phyloP scores from a whole-genome alignment of 2,329 filamentous ascomycete species.

The Diaporthe batatas region DNA sequence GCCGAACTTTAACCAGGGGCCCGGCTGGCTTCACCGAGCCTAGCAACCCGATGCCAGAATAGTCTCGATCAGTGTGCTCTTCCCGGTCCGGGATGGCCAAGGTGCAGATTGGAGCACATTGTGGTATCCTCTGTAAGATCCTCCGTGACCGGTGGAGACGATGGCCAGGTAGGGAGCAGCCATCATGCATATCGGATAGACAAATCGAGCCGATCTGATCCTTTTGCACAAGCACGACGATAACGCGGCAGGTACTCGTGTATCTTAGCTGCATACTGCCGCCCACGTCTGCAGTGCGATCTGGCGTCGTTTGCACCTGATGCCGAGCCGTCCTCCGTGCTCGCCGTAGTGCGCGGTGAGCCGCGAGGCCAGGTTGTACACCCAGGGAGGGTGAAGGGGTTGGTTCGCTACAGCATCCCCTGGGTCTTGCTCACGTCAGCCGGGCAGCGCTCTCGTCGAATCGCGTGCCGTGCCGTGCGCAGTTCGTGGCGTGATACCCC shows the following conservation, averaged over 20 bases:
- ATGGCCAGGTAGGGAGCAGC: neutral
- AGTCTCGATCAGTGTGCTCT: neutral
- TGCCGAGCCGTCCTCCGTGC: constrained; percentile 35
- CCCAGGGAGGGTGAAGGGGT: constrained; percentile 6
- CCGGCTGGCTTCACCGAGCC: constrained; percentile 21
- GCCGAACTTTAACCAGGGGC: constrained; percentile 35
- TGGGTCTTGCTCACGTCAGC: constrained; percentile 41
- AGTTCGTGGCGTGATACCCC: constrained; percentile 22
- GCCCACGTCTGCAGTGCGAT: constrained; percentile 37
- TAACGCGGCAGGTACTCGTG: constrained; percentile 33
- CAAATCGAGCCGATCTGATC: constrained; percentile 1
- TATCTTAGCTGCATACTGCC: constrained; percentile 36
- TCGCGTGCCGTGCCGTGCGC: constrained; percentile 39
- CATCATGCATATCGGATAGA: constrained; percentile 9
- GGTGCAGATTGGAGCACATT: neutral
- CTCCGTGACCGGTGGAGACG: neutral
- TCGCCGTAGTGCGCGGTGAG: constrained; percentile 10
- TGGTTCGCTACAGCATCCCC: constrained; percentile 22
- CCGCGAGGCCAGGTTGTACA: constrained; percentile 25
- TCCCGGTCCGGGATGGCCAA: neutral
- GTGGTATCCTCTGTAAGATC: neutral
- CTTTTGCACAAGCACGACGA: constrained; percentile 34
- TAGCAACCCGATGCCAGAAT: constrained; percentile 1
- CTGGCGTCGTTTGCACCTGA: constrained; percentile 25
- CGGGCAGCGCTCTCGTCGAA: constrained; percentile 29